phyloP scores from a whole-genome alignment of 345 rosid genomes.

The Balakata baccata region DNA sequence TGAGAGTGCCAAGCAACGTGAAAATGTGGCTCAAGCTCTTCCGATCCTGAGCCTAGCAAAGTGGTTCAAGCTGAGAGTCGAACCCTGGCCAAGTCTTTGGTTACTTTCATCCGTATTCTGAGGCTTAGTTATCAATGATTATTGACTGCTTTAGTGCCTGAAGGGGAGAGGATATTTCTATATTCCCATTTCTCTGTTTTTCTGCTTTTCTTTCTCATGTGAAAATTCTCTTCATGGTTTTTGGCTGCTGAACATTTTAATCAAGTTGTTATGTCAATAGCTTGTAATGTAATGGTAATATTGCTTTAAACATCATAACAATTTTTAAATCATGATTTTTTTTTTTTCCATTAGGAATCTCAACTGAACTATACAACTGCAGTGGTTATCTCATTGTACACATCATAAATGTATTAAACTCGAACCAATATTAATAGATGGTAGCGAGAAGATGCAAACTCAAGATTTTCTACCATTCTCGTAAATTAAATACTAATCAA shows the following conservation, averaged over 20 bases:
- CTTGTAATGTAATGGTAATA: background rate
- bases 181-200: background rate
- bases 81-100: conserved; percentile 11
- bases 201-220: background rate
- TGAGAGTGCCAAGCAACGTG: no score
- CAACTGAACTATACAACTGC: no score
- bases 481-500: no score
- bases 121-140: conserved; percentile 32
- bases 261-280: background rate
- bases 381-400: no score
- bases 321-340: no score
- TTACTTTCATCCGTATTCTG: conserved; percentile 22
- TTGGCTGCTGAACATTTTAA: background rate
- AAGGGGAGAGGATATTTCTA: background rate
- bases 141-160: conserved; percentile 28
- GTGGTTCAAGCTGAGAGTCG: conserved; percentile 15
- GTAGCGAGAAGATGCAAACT: no score
- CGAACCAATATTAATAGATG: no score
- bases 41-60: background rate
- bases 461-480: no score
- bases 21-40: conserved; percentile 3
- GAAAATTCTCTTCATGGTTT: background rate
- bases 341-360: no score
- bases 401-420: no score
- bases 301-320: background rate